A percentile compares a stretch with the other conserved stretches of the same genome.
Conservation (phyloP, 106 monocot genomes). For the Xerophyta viscosa region DNA sequence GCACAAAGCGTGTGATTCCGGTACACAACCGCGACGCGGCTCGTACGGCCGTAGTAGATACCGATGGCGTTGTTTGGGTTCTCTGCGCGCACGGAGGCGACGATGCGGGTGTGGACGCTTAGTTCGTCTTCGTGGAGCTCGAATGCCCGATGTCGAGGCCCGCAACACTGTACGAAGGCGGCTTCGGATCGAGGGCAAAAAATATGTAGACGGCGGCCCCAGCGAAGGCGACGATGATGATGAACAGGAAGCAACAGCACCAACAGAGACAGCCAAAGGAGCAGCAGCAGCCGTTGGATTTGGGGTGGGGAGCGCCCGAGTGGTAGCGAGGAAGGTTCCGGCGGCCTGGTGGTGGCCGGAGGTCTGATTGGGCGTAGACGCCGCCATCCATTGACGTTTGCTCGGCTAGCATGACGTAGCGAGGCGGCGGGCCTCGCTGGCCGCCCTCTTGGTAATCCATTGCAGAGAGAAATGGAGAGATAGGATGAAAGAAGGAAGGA, state of each 20-base stretch:
- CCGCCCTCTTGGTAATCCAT: conserved; percentile 4
- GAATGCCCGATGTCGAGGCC: conserved; percentile 33
- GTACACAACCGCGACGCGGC: conserved; percentile 28
- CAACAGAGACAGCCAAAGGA: conserved; percentile 39
- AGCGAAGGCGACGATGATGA: conserved; percentile 18
- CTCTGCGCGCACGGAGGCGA: conserved; percentile 28
- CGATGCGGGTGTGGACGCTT: conserved; percentile 32
- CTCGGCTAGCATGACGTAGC: conserved; percentile 34
- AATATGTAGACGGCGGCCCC: conserved; percentile 19
- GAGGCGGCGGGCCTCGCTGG: conserved; percentile 12
- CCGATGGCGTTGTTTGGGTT: conserved; percentile 60
- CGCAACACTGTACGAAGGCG: conserved; percentile 39
- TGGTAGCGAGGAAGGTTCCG: conserved; percentile 53
- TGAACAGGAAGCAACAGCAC: conserved; percentile 34
- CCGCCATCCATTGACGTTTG: background rate
- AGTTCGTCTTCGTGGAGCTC: conserved; percentile 23
- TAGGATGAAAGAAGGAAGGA: background rate
- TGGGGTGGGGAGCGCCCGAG: conserved; percentile 1
- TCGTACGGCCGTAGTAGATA: conserved; percentile 37
- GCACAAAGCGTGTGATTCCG: conserved; percentile 28
- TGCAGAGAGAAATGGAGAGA: conserved; percentile 6
- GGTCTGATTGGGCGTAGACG: background rate
- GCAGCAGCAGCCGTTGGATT: background rate
- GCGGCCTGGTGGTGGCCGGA: conserved; percentile 41
- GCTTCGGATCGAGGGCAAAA: conserved; percentile 32